Evolutionary conservation across 306 rosid genomes (phyloP).

Genomic region (Senna tora): DNA sequence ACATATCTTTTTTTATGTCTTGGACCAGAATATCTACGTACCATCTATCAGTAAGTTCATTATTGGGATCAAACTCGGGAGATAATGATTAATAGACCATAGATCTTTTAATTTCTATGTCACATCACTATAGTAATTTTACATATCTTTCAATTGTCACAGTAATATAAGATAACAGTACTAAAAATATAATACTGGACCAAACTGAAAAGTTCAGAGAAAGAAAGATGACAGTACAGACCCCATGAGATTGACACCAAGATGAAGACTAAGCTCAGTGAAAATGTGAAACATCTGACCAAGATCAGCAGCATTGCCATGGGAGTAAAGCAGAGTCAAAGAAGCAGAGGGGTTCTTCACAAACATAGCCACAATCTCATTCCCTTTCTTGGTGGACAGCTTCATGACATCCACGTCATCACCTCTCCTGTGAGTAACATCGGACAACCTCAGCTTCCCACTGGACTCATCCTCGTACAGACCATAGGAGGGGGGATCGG

Average conservation of each 20-base stretch:
- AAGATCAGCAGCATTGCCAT: slow-evolving; percentile 81
- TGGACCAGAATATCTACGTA: too few relatives aligned
- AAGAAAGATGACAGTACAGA: slow-evolving; percentile 37
- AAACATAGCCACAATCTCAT: slow-evolving; percentile 60
- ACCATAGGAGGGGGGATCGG: slow-evolving; percentile 60
- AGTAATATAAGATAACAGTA: too few relatives aligned
- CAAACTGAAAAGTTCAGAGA: too few relatives aligned
- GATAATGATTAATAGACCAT: too few relatives aligned
- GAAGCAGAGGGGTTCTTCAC: slow-evolving; percentile 65
- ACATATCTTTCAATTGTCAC: too few relatives aligned
- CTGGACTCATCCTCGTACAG: slow-evolving; percentile 42
- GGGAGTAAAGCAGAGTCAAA: slow-evolving; percentile 66
- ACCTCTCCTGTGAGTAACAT: slow-evolving; percentile 49
- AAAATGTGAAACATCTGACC: slow-evolving; percentile 70
- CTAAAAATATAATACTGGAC: too few relatives aligned
- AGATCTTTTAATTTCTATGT: too few relatives aligned
- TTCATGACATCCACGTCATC: slow-evolving; percentile 67
- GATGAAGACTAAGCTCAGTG: slow-evolving; percentile 64
- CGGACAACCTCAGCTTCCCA: slow-evolving; percentile 57
- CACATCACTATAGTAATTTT: too few relatives aligned
- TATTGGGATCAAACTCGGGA: too few relatives aligned
- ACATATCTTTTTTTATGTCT: too few relatives aligned
- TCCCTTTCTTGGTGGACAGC: slow-evolving; percentile 61
- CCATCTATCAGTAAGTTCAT: too few relatives aligned
- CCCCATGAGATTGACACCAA: slow-evolving; percentile 78